Percentiles rank a stretch among this genome's conserved stretches.
Evolutionary conservation across 1,139 yeast species (phyloP).

Genomic region (Saccharomyces pastorianus): DNA sequence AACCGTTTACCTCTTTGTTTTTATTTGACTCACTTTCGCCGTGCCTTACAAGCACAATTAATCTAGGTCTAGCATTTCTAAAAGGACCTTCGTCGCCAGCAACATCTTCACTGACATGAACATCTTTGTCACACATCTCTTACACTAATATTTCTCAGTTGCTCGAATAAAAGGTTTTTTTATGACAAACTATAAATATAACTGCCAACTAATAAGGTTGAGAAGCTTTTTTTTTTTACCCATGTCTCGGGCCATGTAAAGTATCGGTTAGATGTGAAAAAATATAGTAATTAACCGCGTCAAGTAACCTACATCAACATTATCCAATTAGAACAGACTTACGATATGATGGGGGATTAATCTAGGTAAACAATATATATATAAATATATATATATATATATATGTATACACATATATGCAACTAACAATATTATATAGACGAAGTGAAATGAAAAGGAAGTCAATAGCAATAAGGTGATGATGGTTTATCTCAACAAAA

Average conservation of each 20-base stretch:
- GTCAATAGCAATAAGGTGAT: neutral
- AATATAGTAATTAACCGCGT: neutral
- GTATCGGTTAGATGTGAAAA: neutral
- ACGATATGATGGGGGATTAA: neutral
- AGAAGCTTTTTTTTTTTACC: neutral
- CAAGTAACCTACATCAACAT: neutral
- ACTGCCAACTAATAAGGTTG: neutral
- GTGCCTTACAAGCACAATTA: constrained; percentile 74
- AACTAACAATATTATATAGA: neutral
- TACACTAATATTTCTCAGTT: neutral
- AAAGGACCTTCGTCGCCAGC: neutral
- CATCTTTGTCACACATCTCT: constrained; percentile 1
- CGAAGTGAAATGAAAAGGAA: neutral
- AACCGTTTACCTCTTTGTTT: constrained; percentile 69
- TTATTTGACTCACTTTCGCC: constrained; percentile 88
- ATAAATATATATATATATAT: neutral
- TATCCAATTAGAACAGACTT: neutral
- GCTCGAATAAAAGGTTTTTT: neutral
- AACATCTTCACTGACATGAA: constrained; percentile 7
- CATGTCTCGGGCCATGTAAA: neutral
- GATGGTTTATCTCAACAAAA: neutral
- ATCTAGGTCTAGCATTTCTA: constrained; percentile 31
- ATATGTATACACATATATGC: neutral
- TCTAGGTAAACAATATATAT: neutral
- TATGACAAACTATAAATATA: neutral